A percentile compares a stretch with the other conserved stretches of the same genome.
phyloP scores from a whole-genome alignment of 1,139 yeast species.

The Pneumocystis oryctolagi region DNA sequence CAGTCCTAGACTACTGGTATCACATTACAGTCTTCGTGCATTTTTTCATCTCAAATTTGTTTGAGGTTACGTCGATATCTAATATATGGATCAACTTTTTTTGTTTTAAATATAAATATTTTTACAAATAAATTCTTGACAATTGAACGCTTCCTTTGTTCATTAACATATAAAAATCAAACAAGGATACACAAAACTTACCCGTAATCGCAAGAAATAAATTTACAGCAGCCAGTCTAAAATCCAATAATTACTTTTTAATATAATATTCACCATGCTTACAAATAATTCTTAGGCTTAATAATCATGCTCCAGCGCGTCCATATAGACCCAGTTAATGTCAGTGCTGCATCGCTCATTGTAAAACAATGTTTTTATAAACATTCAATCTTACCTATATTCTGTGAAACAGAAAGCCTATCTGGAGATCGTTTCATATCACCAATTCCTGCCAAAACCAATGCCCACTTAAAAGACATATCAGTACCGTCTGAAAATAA shows the following conservation, averaged over 20 bases:
- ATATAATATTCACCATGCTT: background rate
- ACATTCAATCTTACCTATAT: background rate
- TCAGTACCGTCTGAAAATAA: background rate
- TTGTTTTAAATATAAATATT: background rate
- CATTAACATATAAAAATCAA: background rate
- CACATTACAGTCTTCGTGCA: background rate
- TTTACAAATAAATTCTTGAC: background rate
- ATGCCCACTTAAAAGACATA: slow-evolving; percentile 1
- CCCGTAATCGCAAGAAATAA: background rate
- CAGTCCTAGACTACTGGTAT: background rate
- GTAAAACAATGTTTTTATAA: background rate
- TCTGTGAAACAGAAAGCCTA: slow-evolving; percentile 11
- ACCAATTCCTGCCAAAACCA: slow-evolving; percentile 10
- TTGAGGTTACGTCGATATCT: background rate
- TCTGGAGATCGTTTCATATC: slow-evolving; percentile 12
- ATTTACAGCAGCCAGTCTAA: background rate
- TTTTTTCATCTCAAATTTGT: background rate
- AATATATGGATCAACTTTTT: background rate
- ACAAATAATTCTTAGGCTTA: slow-evolving; percentile 64
- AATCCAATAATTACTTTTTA: background rate
- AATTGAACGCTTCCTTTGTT: background rate
- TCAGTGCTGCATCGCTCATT: slow-evolving; percentile 35
- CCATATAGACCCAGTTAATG: slow-evolving; percentile 92
- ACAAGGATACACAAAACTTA: background rate
- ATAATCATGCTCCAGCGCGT: slow-evolving; percentile 96